These are phyloP conservation scores for Neurospora intermedia DNA, from an alignment of 495 filamentous ascomycete genomes.

Conservation along the genomic window DNA sequence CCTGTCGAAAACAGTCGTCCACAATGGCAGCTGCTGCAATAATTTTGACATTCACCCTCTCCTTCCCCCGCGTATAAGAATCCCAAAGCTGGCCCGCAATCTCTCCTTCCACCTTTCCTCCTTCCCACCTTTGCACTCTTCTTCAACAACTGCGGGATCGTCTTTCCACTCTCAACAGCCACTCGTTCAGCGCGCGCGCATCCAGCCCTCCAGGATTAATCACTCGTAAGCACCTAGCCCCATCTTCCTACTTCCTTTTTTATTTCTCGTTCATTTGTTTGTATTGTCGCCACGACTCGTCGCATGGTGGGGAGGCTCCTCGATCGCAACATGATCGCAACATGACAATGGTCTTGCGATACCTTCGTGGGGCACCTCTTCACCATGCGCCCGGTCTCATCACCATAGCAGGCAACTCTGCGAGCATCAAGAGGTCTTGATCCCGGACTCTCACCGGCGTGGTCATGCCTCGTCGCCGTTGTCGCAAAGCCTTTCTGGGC, in stretches of 20 bases:
- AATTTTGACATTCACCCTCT: not conserved
- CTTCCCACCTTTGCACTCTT: not conserved
- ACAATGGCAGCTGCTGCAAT: not conserved
- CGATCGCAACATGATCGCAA: not conserved
- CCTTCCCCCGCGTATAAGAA: not conserved
- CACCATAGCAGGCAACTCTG: not conserved
- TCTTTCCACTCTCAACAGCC: not conserved
- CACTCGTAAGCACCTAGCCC: not conserved
- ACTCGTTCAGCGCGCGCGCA: not conserved
- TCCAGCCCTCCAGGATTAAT: not conserved
- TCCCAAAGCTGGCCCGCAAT: not conserved
- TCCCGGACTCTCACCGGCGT: not conserved
- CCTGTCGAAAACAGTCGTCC: not conserved
- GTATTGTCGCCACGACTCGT: not conserved
- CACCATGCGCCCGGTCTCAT: not conserved
- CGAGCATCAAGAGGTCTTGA: not conserved
- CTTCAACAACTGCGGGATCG: not conserved
- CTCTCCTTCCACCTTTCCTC: not conserved
- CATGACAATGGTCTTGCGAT: not conserved
- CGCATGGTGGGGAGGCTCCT: not conserved
- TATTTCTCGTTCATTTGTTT: not conserved
- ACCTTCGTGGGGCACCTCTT: not conserved
- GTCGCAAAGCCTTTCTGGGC: not conserved
- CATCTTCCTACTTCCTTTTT: not conserved
- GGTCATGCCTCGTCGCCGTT: not conserved